Evolutionary conservation across 176 grass and related monocot species (phyloP).

Genomic region (Aechmea fasciata): DNA sequence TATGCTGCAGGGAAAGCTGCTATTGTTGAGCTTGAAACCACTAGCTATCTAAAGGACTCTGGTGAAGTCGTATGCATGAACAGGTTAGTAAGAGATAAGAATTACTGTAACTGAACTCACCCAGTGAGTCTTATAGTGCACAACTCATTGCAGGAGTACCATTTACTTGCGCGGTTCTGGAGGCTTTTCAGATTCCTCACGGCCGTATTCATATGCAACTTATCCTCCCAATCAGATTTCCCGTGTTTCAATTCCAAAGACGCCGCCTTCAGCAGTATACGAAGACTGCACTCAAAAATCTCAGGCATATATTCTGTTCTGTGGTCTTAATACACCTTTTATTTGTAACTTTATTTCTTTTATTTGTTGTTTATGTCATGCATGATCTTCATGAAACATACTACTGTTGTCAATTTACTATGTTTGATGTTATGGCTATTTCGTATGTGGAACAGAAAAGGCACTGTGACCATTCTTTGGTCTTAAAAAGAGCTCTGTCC

Average conservation of each 20-base stretch:
- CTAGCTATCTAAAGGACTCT: constrained; percentile 51
- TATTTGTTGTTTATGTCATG: not conserved
- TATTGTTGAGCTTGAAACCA: constrained; percentile 75
- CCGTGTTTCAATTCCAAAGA: constrained; percentile 63
- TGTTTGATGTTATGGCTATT: too few relatives aligned
- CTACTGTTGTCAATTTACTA: too few relatives aligned
- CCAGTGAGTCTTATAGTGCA: too few relatives aligned
- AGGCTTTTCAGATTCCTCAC: constrained; percentile 80
- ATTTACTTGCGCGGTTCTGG: constrained; percentile 77
- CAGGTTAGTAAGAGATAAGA: constrained; percentile 32
- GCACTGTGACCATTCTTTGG: too few relatives aligned
- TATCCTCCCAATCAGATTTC: constrained; percentile 67
- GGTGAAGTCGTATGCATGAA: constrained; percentile 87
- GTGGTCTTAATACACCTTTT: not conserved
- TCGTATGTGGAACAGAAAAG: too few relatives aligned
- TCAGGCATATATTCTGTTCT: constrained; percentile 29
- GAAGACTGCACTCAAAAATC: constrained; percentile 67
- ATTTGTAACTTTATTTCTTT: not conserved
- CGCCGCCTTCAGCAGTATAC: constrained; percentile 41
- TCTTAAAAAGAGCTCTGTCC: too few relatives aligned
- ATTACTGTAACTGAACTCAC: not conserved
- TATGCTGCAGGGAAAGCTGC: constrained; percentile 67
- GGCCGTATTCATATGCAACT: constrained; percentile 46
- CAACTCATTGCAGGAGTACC: constrained; percentile 41
- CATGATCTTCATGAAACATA: not conserved